A percentile compares a stretch with the other conserved stretches of the same genome.
phyloP scores from a whole-genome alignment of 345 rosid genomes.

The Syzygium oleosum region DNA sequence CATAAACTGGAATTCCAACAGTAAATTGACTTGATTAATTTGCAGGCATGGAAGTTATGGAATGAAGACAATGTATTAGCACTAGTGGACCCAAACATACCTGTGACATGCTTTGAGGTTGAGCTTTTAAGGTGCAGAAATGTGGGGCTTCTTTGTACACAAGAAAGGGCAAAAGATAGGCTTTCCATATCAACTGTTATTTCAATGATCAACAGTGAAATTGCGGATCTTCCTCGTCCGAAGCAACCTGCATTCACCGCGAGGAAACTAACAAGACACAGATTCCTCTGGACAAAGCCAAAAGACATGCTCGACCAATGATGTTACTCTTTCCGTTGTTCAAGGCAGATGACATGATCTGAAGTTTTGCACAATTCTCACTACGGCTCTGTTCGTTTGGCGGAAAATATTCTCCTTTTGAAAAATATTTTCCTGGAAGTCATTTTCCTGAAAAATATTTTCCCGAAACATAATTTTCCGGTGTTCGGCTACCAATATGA shows the following conservation, averaged over 20 bases:
- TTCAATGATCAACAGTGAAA: slow-evolving; percentile 14
- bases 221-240: slow-evolving; percentile 4
- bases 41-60: slow-evolving; percentile 16
- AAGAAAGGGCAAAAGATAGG: slow-evolving; percentile 5
- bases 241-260: background rate
- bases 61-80: slow-evolving; percentile 2
- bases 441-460: too few relatives aligned
- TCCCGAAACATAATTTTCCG: too few relatives aligned
- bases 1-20: background rate
- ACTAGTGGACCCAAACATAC: background rate
- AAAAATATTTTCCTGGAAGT: too few relatives aligned
- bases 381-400: too few relatives aligned
- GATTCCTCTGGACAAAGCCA: background rate
- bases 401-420: too few relatives aligned
- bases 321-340: background rate
- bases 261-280: background rate
- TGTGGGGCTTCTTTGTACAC: slow-evolving; percentile 13
- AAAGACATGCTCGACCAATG: background rate
- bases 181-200: slow-evolving; percentile 4
- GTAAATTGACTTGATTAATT: background rate
- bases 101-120: background rate
- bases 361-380: background rate
- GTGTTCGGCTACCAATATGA: too few relatives aligned
- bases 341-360: background rate
- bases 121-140: slow-evolving; percentile 9